Base-by-base conservation (phyloP, 2,329 filamentous ascomycete species). In the Penicillium sp. region DNA sequence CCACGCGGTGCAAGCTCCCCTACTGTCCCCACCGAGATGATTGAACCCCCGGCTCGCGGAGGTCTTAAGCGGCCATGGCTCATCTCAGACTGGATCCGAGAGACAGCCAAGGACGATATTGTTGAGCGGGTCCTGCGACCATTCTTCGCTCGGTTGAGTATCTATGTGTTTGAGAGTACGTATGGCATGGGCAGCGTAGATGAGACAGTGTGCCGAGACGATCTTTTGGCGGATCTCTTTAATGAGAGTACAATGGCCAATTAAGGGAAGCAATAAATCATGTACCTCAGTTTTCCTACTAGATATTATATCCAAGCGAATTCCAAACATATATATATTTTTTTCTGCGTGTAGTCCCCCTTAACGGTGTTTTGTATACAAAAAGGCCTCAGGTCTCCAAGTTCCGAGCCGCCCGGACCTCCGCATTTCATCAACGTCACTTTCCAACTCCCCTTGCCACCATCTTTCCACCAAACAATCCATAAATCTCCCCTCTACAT, bases 121-220 rank as follows among this genome's bases (percentile, higher is more conserved):
- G 84, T 94, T 6, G 86, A 86, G 58, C 89, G 89, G 71, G 84
- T 97, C 13, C 76, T 97, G 61, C 82, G 90, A 65, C 93, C 93
- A 0, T 97, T 97, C 77, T 91, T 97, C 71, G 89, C 89, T 15
- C 90, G 95, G 71, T 78, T 99, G 62, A 97, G 93, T 72, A 97
- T 99, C 69, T 90, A 88, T 72, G 89, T 90, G 0, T 99, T 97
- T 76, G 94, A 99, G 78, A 89, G 88, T 61, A 93, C 89, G 55
- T 99, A 99, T 74, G 86, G 89, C 17, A 93, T 97, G 86, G 87
- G 86, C 37, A 74, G 75, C 42, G 76, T 89, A 27, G 91, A 95
- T 73, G 72, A 82, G 66, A 83, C 86, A 51, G 80, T 80, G 10
- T 92, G 90, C 68, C 79, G 83, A 53, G 78, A 82, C 63, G 82